Conservation (phyloP, 2,329 filamentous ascomycete genomes). For the Herpotrichia juniperi region DNA sequence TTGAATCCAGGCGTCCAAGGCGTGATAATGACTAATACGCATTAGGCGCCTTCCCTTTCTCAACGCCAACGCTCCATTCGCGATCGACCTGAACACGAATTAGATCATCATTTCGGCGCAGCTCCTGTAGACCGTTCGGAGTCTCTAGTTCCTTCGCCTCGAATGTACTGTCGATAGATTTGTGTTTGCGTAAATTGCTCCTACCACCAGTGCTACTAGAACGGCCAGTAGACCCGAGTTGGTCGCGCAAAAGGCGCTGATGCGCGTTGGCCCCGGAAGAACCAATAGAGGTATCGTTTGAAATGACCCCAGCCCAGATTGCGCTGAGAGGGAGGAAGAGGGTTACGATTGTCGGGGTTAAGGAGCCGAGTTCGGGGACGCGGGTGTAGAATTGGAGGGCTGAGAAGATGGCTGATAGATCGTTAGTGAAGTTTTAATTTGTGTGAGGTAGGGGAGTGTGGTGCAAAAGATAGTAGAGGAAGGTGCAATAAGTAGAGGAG, state of each 20-base stretch:
- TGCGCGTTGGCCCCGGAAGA: conserved; percentile 30
- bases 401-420: conserved; percentile 63
- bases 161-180: conserved; percentile 19
- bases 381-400: conserved; percentile 60
- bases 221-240: conserved; percentile 19
- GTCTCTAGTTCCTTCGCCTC: conserved; percentile 22
- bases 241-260: conserved; percentile 30
- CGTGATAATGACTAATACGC: too few species aligned
- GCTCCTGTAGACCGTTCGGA: conserved; percentile 6
- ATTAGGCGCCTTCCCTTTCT: conserved; percentile 4
- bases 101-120: conserved; percentile 15
- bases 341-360: conserved; percentile 64
- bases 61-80: conserved; percentile 30
- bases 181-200: conserved; percentile 18
- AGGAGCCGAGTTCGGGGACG: conserved; percentile 60
- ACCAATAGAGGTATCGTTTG: conserved; percentile 27
- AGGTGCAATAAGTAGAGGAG: neutral
- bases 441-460: too few species aligned
- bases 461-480: too few species aligned
- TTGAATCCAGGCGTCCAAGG: too few species aligned
- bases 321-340: conserved; percentile 70
- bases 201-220: conserved; percentile 1
- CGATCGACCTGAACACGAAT: conserved; percentile 30
- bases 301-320: conserved; percentile 63
- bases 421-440: conserved; percentile 26